Conservation (phyloP, 805 yeast species). For the Jamesozyma gamospora region DNA sequence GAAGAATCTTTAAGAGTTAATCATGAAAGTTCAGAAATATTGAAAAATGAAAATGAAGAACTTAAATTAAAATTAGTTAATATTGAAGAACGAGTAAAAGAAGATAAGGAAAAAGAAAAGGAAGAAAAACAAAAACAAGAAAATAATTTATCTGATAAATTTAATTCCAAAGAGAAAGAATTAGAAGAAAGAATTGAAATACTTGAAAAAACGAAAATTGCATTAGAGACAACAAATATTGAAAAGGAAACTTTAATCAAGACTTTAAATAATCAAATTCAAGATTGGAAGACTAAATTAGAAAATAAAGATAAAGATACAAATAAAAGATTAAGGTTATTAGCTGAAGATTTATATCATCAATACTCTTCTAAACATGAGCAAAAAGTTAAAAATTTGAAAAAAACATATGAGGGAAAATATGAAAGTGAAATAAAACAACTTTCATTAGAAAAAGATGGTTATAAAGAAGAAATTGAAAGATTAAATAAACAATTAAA, state of each 20-base stretch:
- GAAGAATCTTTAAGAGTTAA: conserved; percentile 24
- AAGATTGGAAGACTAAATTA: conserved; percentile 29
- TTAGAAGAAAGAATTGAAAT: background rate
- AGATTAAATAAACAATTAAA: conserved; percentile 39
- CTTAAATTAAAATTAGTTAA: conserved; percentile 14
- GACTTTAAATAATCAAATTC: conserved; percentile 18
- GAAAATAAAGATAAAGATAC: conserved; percentile 37
- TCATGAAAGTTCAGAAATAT: conserved; percentile 20
- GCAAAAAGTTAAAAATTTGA: conserved; percentile 53
- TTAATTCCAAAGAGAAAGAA: background rate
- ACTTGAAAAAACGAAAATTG: conserved; percentile 4
- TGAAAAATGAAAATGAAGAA: conserved; percentile 22
- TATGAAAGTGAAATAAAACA: conserved; percentile 38
- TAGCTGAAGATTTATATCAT: conserved; percentile 60
- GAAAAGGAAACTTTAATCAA: conserved; percentile 8
- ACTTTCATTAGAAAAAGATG: conserved; percentile 35
- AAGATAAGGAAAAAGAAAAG: conserved; percentile 5
- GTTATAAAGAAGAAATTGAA: conserved; percentile 42
- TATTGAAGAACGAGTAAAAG: conserved; percentile 5
- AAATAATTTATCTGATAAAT: conserved; percentile 8
- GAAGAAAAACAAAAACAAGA: conserved; percentile 17
- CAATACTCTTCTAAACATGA: conserved; percentile 74
- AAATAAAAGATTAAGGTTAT: conserved; percentile 45
- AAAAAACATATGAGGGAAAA: conserved; percentile 47
- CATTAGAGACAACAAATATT: conserved; percentile 3